These are phyloP conservation scores for Hansenula sp. DNA, from an alignment of 1,139 yeast species.

Conservation along the genomic window DNA sequence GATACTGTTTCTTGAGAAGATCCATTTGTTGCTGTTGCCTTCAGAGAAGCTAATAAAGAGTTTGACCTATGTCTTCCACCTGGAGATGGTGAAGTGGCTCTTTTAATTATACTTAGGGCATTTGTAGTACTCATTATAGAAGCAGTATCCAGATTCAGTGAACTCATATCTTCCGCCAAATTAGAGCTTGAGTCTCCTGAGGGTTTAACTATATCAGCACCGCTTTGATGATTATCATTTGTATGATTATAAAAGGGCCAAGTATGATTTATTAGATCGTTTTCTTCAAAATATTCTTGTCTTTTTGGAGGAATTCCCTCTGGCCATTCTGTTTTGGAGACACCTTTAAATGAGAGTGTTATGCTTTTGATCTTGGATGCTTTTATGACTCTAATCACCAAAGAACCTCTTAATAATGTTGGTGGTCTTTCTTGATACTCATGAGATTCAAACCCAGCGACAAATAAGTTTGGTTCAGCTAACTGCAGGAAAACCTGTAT, in stretches of 20 bases:
- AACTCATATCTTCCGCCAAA: constrained; percentile 7
- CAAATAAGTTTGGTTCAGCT: constrained; percentile 75
- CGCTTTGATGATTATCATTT: constrained; percentile 14
- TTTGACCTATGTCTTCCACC: constrained; percentile 12
- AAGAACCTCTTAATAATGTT: constrained; percentile 76
- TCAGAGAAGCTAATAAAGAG: constrained; percentile 9
- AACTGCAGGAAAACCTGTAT: constrained; percentile 34
- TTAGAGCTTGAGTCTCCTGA: neutral
- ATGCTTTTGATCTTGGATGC: constrained; percentile 73
- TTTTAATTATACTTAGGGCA: constrained; percentile 17
- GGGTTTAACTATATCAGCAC: constrained; percentile 22
- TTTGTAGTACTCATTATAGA: constrained; percentile 5
- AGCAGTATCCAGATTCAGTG: constrained; percentile 14
- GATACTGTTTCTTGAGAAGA: constrained; percentile 1
- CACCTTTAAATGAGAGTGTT: constrained; percentile 64
- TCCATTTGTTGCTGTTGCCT: constrained; percentile 1
- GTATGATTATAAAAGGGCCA: constrained; percentile 79
- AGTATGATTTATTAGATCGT: constrained; percentile 68
- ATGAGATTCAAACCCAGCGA: constrained; percentile 72
- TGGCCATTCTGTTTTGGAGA: constrained; percentile 91
- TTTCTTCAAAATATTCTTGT: constrained; percentile 56
- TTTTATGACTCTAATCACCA: constrained; percentile 66
- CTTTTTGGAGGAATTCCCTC: constrained; percentile 96
- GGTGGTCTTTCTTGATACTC: constrained; percentile 75
- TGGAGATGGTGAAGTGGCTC: constrained; percentile 22